Base-by-base conservation (phyloP, 2,329 filamentous ascomycete genomes). In the Teratosphaeria epicoccoides region DNA sequence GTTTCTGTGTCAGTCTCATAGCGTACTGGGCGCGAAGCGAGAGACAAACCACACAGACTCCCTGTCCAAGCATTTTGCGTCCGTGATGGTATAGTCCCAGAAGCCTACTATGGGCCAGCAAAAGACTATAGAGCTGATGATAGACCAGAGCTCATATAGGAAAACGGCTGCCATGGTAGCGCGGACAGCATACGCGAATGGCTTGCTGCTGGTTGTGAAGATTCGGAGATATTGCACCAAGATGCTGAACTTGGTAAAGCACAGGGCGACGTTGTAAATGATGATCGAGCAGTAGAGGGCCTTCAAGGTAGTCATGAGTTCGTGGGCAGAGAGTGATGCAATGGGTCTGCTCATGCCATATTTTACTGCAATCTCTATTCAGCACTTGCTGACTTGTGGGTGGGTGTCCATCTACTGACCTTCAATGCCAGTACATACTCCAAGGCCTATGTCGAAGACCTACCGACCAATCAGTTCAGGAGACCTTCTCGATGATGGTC, bases 201-300 rank as follows among this genome's bases (percentile, higher is more conserved):
- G 58, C 12, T 59, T 62, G 5, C 68, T 69, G n/a, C 23, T 46
- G 12, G 23, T 24, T 7, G 67, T 68, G 50, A 76, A 76, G 24
- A 76, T 68, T n/a, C 71, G 70, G 17, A 72, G 67, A 53, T 76
- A 76, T 55, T 75, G 73, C 49, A 76, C 63, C 3, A 76, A 59
- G 33, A 76, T 74, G 0, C 72, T 73, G 7, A 70, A 63, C 60
- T 75, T 75, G 24, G 70, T 70, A 51, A 65, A 67, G 17, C 60
- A 63, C 28, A 70, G 56, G 6, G 64, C 66, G 20, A 67, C 54
- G 50, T 71, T 69, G 59, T 71, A 71, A 22, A 70, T 67, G 66
- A 44, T 72, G 68, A 58, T 75, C 24, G 57, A 60, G 2, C 52
- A 45, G 50, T 57, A 62, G 5, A 61, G 52, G 49, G 51, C 40